Conservation (phyloP, 2,329 filamentous ascomycete genomes). For the Fusarium albosuccineum region DNA sequence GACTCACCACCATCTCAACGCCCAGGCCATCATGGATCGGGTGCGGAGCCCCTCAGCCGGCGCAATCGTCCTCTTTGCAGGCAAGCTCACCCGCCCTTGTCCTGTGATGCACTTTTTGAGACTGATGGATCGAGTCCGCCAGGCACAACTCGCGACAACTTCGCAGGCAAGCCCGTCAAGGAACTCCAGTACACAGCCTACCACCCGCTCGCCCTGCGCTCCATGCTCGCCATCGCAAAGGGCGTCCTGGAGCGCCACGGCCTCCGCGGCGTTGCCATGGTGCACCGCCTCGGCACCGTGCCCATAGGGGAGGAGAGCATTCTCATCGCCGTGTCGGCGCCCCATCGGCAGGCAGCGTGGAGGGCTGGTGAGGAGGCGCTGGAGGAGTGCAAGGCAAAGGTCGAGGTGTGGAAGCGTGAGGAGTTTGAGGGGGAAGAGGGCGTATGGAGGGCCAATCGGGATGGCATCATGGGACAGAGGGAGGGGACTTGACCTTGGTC, state of each 20-base stretch:
- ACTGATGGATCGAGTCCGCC: constrained; percentile 13
- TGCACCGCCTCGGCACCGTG: constrained; percentile 87
- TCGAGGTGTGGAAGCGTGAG: constrained; percentile 97
- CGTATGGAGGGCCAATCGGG: constrained; percentile 89
- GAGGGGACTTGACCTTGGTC: constrained; percentile 44
- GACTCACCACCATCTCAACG: constrained; percentile 72
- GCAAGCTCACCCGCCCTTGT: constrained; percentile 57
- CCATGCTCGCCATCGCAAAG: constrained; percentile 74
- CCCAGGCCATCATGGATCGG: constrained; percentile 69
- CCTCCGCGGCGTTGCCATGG: constrained; percentile 80
- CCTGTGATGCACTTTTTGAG: not conserved
- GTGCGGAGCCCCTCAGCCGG: constrained; percentile 81
- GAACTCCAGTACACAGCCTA: constrained; percentile 84
- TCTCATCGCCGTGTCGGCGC: constrained; percentile 85
- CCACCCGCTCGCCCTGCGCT: constrained; percentile 74
- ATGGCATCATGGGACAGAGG: constrained; percentile 72
- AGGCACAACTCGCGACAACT: constrained; percentile 84
- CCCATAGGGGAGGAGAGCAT: constrained; percentile 95
- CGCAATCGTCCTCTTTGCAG: constrained; percentile 82
- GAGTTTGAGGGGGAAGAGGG: constrained; percentile 84
- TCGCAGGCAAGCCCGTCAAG: constrained; percentile 77
- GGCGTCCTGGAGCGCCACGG: constrained; percentile 70
- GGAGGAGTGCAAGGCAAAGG: constrained; percentile 85
- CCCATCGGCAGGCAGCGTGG: constrained; percentile 90
- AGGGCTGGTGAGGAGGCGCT: constrained; percentile 88